Evolutionary conservation across 164 flowering plant species (phyloP).

Genomic region (Annona squamosa): DNA sequence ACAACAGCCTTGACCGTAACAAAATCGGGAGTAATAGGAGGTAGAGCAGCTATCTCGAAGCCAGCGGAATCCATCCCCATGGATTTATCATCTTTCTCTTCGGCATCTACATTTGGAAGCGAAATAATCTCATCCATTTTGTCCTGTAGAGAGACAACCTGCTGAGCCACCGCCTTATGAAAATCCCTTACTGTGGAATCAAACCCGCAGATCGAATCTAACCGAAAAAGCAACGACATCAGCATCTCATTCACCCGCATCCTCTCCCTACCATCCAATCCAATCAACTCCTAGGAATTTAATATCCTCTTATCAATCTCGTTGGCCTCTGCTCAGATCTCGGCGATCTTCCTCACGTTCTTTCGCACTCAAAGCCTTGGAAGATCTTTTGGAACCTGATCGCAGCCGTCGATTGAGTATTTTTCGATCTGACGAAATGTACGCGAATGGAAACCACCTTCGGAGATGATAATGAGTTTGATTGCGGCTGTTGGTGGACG

Average conservation of each 20-base stretch:
- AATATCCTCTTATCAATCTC: slow-evolving; percentile 38
- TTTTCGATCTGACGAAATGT: too few relatives aligned
- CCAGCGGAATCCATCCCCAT: too few relatives aligned
- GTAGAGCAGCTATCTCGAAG: too few relatives aligned
- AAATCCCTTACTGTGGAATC: slow-evolving; percentile 50
- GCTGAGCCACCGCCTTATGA: slow-evolving; percentile 50
- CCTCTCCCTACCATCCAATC: slow-evolving; percentile 41
- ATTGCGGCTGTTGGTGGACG: too few relatives aligned
- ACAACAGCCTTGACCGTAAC: too few relatives aligned
- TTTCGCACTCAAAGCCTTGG: slow-evolving; percentile 53
- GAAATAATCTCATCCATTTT: slow-evolving; percentile 29
- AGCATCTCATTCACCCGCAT: slow-evolving; percentile 50
- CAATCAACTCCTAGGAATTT: slow-evolving; percentile 26
- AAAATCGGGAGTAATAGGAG: too few relatives aligned
- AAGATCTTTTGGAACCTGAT: slow-evolving; percentile 58
- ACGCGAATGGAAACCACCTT: too few relatives aligned
- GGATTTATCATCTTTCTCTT: too few relatives aligned
- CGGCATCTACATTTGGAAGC: neutral
- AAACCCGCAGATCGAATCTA: slow-evolving; percentile 56
- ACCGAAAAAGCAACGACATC: slow-evolving; percentile 49
- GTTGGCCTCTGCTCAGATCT: slow-evolving; percentile 32
- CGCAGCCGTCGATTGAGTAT: slow-evolving; percentile 29
- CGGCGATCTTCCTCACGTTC: slow-evolving; percentile 39
- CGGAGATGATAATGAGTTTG: too few relatives aligned
- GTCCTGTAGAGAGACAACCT: slow-evolving; percentile 62